Conservation (phyloP, 169 alveolate species). For the Plasmodium vivax region DNA sequence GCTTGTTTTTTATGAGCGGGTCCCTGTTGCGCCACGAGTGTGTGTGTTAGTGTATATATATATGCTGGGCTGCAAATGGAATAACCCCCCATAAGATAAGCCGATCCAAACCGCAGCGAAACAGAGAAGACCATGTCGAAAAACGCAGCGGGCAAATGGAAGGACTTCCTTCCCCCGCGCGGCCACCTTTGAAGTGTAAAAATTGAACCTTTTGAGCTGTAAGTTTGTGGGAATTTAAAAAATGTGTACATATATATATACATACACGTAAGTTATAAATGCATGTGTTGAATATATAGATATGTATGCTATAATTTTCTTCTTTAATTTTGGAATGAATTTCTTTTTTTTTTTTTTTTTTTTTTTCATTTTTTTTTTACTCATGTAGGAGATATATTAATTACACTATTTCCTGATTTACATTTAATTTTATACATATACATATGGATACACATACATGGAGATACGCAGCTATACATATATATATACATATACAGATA, state of each 20-base stretch:
- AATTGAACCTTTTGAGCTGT: background rate
- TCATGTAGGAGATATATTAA: conserved; percentile 18
- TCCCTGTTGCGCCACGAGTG: background rate
- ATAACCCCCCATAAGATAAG: background rate
- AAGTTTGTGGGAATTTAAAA: conserved; percentile 19
- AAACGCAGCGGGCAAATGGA: background rate
- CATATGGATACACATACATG: background rate
- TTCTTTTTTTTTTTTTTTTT: conserved; percentile 11
- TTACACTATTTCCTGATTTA: conserved; percentile 7
- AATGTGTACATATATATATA: conserved; percentile 2
- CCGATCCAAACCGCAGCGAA: background rate
- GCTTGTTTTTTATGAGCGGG: background rate
- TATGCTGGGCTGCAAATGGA: background rate
- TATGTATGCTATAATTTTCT: background rate
- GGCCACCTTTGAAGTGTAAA: background rate
- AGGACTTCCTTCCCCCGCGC: background rate
- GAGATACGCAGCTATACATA: background rate
- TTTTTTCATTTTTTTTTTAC: conserved; percentile 4
- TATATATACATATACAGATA: background rate
- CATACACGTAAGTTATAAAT: background rate
- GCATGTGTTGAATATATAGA: background rate
- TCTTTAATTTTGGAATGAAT: background rate
- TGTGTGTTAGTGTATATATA: background rate
- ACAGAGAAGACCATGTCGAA: background rate
- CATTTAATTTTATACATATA: conserved; percentile 28